phyloP scores from a whole-genome alignment of 2,329 filamentous ascomycete species.

The Xylariaceae sp. region DNA sequence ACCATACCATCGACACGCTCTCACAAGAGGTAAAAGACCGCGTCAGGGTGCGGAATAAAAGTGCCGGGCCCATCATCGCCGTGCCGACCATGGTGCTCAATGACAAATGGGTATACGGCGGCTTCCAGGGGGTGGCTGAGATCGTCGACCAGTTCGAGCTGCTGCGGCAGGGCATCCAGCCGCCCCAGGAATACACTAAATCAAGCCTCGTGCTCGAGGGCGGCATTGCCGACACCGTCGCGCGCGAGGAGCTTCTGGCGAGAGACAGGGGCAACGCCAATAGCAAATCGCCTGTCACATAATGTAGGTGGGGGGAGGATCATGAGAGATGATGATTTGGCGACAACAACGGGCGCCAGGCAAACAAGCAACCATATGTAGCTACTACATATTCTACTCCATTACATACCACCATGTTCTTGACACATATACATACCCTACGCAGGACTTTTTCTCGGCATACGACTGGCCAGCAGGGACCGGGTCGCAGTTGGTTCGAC shows the following conservation, averaged over 20 bases:
- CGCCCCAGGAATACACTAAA: slow-evolving; percentile 15
- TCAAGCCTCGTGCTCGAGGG: slow-evolving; percentile 18
- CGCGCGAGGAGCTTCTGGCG: slow-evolving; percentile 10
- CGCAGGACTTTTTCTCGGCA: not conserved
- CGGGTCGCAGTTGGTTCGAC: not conserved
- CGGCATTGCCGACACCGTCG: slow-evolving; percentile 14
- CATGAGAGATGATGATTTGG: not conserved
- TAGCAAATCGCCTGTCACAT: not conserved
- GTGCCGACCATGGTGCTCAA: slow-evolving; percentile 73
- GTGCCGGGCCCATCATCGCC: slow-evolving; percentile 48
- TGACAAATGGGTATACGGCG: slow-evolving; percentile 61
- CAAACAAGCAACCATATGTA: not conserved
- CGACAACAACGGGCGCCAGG: not conserved
- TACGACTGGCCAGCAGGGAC: too few species aligned
- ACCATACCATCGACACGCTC: slow-evolving; percentile 28
- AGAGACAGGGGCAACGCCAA: slow-evolving; percentile 1
- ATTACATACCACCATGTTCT: too few species aligned
- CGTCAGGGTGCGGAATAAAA: slow-evolving; percentile 13
- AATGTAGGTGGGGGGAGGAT: not conserved
- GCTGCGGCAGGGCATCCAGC: slow-evolving; percentile 33
- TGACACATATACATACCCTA: not conserved
- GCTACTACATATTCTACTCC: not conserved
- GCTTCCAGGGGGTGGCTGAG: slow-evolving; percentile 61
- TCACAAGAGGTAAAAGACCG: slow-evolving; percentile 23
- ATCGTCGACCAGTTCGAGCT: slow-evolving; percentile 64